phyloP scores from a whole-genome alignment of 2,329 filamentous ascomycete species.

The Fusarium transvaalense region DNA sequence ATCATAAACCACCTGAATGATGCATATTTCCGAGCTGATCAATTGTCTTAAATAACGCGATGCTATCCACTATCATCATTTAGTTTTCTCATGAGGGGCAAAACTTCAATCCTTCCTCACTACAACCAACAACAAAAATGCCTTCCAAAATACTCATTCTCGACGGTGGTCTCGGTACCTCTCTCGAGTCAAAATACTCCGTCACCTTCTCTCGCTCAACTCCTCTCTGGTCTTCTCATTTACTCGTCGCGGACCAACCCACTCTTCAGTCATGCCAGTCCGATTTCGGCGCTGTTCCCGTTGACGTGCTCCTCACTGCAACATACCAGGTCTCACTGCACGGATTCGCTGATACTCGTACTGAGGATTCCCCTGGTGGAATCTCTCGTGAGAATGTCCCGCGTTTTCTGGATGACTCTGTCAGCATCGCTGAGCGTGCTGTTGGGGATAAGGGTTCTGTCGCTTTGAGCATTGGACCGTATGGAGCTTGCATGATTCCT shows the following conservation, averaged over 20 bases:
- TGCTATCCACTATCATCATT: conserved; percentile 32
- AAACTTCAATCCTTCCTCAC: conserved; percentile 21
- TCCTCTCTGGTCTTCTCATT: conserved; percentile 76
- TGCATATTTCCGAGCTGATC: conserved; percentile 7
- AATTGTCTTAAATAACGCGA: conserved; percentile 13
- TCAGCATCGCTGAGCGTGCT: conserved; percentile 58
- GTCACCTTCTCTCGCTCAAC: conserved; percentile 64
- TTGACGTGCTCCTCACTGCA: conserved; percentile 74
- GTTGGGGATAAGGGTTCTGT: conserved; percentile 52
- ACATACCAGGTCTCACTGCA: conserved; percentile 74
- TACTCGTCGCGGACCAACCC: conserved; percentile 66
- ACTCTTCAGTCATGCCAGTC: conserved; percentile 67
- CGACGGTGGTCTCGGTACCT: conserved; percentile 76
- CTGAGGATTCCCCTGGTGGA: conserved; percentile 57
- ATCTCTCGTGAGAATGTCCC: conserved; percentile 57
- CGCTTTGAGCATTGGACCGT: conserved; percentile 73
- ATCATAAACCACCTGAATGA: not conserved
- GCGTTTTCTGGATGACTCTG: conserved; percentile 58
- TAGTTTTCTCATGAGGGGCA: conserved; percentile 33
- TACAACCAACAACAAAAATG: conserved; percentile 34
- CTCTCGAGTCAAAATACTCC: conserved; percentile 69
- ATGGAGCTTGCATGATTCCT: conserved; percentile 75
- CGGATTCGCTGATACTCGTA: conserved; percentile 66
- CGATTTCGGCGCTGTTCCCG: conserved; percentile 67
- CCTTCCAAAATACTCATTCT: conserved; percentile 62